phyloP scores from a whole-genome alignment of 2,329 filamentous ascomycete species.

The Clarireedia homoeocarpa region DNA sequence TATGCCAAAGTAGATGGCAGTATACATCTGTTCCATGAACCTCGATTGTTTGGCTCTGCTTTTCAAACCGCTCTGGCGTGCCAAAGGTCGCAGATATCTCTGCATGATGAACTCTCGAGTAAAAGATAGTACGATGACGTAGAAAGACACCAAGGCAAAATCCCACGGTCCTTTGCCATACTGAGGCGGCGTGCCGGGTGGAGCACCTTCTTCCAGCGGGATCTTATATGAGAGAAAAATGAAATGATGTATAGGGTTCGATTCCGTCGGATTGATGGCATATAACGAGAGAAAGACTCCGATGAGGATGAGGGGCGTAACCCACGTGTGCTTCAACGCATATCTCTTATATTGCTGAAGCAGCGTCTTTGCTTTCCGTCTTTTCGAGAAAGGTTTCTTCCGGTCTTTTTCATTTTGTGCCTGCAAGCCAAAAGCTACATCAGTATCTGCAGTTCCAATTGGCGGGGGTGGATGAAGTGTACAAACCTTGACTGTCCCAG shows the following conservation, averaged over 20 bases:
- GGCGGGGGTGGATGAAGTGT: neutral
- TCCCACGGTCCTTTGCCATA: constrained; percentile 86
- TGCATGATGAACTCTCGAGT: constrained; percentile 96
- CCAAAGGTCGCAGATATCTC: constrained; percentile 71
- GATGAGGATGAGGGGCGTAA: constrained; percentile 60
- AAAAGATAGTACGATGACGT: constrained; percentile 82
- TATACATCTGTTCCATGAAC: constrained; percentile 96
- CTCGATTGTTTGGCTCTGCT: constrained; percentile 73
- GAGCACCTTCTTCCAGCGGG: constrained; percentile 36
- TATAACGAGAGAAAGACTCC: constrained; percentile 58
- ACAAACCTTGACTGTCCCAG: constrained; percentile 22
- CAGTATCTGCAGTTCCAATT: neutral
- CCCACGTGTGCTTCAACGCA: constrained; percentile 50
- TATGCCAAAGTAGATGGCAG: constrained; percentile 78
- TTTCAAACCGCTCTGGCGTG: constrained; percentile 59
- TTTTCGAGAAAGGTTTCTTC: constrained; percentile 28
- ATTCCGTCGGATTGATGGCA: constrained; percentile 63
- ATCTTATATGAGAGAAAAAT: constrained; percentile 86
- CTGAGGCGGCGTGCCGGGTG: constrained; percentile 44
- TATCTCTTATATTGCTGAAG: constrained; percentile 40
- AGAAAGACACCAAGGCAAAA: constrained; percentile 80
- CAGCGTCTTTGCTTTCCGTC: constrained; percentile 28
- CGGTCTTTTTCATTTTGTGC: constrained; percentile 26
- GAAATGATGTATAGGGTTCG: constrained; percentile 72
- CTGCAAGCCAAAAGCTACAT: constrained; percentile 1